A percentile compares a stretch with the other conserved stretches of the same genome.
Evolutionary conservation across 2,329 filamentous ascomycete species (phyloP).

Genomic region (Epichloe sylvatica): DNA sequence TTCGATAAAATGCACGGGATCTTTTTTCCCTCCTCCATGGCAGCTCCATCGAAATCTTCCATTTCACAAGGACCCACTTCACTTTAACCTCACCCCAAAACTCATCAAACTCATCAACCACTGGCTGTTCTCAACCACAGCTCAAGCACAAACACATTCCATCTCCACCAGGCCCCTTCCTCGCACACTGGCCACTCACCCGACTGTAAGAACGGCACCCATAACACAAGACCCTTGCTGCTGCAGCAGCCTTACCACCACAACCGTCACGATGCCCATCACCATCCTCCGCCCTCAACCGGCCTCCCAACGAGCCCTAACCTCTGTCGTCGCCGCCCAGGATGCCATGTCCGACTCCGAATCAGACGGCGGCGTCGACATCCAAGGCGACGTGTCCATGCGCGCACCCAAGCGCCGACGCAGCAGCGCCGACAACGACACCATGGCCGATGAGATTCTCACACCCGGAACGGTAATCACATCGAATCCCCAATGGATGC

Average conservation of each 20-base stretch:
- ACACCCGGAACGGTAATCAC: slow-evolving; percentile 85
- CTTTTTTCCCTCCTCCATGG: too few relatives aligned
- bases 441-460: slow-evolving; percentile 44
- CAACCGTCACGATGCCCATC: slow-evolving; percentile 28
- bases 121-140: background rate
- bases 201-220: background rate
- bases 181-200: background rate
- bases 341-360: slow-evolving; percentile 29
- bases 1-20: too few relatives aligned
- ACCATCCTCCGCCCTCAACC: slow-evolving; percentile 31
- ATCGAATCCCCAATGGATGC: slow-evolving; percentile 93
- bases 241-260: background rate
- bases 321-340: slow-evolving; percentile 10
- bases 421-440: slow-evolving; percentile 13
- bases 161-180: background rate
- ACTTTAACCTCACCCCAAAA: background rate
- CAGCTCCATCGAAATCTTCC: background rate
- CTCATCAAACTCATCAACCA: background rate
- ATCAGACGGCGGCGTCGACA: slow-evolving; percentile 31
- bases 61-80: background rate
- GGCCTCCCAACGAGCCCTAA: slow-evolving; percentile 12
- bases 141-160: background rate
- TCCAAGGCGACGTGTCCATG: slow-evolving; percentile 33
- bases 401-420: slow-evolving; percentile 26
- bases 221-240: background rate